phyloP scores from a whole-genome alignment of 2,329 filamentous ascomycete species.

The Calonectria fujianensis region DNA sequence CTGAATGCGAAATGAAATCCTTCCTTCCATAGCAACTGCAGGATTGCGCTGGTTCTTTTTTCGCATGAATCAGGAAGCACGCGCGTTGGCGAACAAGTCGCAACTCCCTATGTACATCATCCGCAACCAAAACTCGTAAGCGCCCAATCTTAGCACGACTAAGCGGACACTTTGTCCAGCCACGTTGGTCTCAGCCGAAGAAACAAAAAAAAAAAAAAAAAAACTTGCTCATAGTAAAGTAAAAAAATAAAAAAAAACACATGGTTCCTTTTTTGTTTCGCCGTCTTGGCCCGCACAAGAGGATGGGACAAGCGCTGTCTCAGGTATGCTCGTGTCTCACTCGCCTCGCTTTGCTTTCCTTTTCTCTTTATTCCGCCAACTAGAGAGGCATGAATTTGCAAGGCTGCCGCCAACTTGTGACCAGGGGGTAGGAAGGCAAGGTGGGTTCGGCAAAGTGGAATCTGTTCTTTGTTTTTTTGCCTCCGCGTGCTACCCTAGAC shows the following conservation, averaged over 20 bases:
- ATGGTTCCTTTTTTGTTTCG: neutral
- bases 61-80: neutral
- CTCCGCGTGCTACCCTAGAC: neutral
- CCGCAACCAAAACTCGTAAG: constrained; percentile 13
- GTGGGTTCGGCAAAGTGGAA: neutral
- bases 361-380: constrained; percentile 34
- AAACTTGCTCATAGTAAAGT: constrained; percentile 29
- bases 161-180: constrained; percentile 14
- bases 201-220: neutral
- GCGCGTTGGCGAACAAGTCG: neutral
- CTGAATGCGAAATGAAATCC: too few relatives aligned
- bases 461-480: neutral
- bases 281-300: neutral
- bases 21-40: neutral
- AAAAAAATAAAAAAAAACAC: neutral
- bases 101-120: neutral
- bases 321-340: constrained; percentile 21
- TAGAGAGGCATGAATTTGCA: constrained; percentile 5
- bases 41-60: neutral
- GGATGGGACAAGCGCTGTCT: constrained; percentile 14
- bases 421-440: neutral
- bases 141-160: constrained; percentile 15
- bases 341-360: constrained; percentile 7
- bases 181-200: constrained; percentile 20
- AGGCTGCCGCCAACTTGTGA: neutral